These are phyloP conservation scores for Podaxis sp. DNA, from an alignment of 768 basidiomycete genomes.

Conservation along the genomic window DNA sequence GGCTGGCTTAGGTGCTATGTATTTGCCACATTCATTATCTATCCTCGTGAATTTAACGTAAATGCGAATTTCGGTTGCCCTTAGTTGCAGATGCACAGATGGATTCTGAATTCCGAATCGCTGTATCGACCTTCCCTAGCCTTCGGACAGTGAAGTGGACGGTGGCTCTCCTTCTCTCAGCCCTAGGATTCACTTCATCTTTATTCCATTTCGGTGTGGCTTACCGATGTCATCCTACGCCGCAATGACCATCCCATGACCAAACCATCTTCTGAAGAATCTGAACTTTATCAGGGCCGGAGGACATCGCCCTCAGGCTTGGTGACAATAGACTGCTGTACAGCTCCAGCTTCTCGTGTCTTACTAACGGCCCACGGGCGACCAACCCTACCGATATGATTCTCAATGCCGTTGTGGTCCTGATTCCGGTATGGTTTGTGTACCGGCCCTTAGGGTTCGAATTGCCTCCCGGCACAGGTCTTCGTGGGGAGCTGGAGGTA, in stretches of 20 bases:
- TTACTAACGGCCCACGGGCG: background rate
- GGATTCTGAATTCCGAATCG: background rate
- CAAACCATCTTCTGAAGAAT: background rate
- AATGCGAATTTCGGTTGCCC: background rate
- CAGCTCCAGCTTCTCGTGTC: background rate
- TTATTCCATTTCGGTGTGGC: background rate
- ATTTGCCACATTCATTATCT: background rate
- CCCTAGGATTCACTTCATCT: background rate
- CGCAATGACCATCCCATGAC: conserved; percentile 9
- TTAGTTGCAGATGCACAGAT: background rate
- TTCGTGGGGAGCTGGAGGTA: background rate
- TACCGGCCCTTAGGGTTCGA: background rate
- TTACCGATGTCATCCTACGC: background rate
- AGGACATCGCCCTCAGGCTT: background rate
- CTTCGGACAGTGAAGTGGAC: background rate
- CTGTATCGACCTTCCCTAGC: background rate
- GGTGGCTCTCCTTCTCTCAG: background rate
- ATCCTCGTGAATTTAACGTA: background rate
- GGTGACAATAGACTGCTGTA: background rate
- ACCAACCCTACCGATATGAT: background rate
- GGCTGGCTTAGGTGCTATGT: background rate
- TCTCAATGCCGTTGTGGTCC: background rate
- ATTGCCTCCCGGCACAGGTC: background rate
- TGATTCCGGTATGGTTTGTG: background rate
- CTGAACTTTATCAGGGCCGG: conserved; percentile 6